Percentiles rank a stretch among this genome's conserved stretches.
Conservation (phyloP, 108 stramenopile species). For the Nitzschia sp. region DNA sequence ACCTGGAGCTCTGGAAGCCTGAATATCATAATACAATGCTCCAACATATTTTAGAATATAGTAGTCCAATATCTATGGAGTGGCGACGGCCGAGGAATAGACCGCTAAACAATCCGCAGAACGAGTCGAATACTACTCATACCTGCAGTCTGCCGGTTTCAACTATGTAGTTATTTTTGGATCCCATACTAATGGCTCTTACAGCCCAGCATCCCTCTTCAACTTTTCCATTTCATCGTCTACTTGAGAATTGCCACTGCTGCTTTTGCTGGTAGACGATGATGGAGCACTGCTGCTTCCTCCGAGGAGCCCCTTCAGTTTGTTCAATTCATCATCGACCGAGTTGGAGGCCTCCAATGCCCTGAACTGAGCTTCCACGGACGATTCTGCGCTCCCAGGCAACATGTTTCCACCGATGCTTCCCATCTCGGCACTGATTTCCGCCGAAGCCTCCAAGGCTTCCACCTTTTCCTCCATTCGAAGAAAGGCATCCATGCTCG, state of each 20-base stretch:
- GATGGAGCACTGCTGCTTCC: conserved; percentile 11
- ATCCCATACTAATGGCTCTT: not conserved
- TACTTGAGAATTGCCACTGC: conserved; percentile 34
- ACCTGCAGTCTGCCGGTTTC: too few relatives aligned
- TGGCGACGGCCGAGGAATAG: too few relatives aligned
- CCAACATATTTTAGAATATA: too few relatives aligned
- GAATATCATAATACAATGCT: not conserved
- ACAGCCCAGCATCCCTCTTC: conserved; percentile 55
- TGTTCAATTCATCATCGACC: conserved; percentile 89
- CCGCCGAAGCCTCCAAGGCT: conserved; percentile 89
- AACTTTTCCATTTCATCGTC: conserved; percentile 90
- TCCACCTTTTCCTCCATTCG: conserved; percentile 98
- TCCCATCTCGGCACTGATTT: conserved; percentile 93
- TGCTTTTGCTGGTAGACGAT: conserved; percentile 6
- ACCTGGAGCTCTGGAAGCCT: not conserved
- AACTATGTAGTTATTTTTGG: too few relatives aligned
- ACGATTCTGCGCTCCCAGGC: conserved; percentile 67
- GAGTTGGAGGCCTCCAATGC: conserved; percentile 72
- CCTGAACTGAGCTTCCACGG: conserved; percentile 88
- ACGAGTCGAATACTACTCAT: too few relatives aligned
- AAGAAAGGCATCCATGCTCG: conserved; percentile 93
- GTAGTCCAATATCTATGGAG: too few relatives aligned
- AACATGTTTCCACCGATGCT: conserved; percentile 48
- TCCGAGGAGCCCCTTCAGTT: conserved; percentile 80
- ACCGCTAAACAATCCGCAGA: too few relatives aligned